phyloP scores from a whole-genome alignment of 352 stramenopile genomes.

The Phytophthora pseudosyringae region DNA sequence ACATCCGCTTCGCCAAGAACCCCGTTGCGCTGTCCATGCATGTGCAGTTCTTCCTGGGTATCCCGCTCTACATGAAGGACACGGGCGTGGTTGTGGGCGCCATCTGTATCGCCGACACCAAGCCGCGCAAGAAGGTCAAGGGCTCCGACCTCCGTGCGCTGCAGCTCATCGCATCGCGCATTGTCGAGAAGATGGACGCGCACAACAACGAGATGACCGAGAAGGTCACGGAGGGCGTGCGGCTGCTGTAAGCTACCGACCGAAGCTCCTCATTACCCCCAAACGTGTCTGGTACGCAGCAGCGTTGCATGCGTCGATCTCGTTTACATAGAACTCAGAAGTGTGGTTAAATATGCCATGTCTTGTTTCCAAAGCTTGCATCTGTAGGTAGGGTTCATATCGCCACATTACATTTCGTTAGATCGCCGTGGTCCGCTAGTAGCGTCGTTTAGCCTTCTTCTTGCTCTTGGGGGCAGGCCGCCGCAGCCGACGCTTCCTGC shows the following conservation, averaged over 20 bases:
- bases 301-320: constrained; percentile 15
- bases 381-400: neutral
- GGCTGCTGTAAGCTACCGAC: constrained; percentile 38
- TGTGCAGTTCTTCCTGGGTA: constrained; percentile 81
- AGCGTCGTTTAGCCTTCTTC: constrained; percentile 43
- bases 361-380: constrained; percentile 26
- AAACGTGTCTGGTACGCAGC: constrained; percentile 18
- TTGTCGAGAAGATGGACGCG: constrained; percentile 78
- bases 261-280: neutral
- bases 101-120: constrained; percentile 74
- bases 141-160: constrained; percentile 72
- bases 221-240: constrained; percentile 39
- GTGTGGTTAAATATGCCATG: constrained; percentile 45
- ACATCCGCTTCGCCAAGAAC: constrained; percentile 83
- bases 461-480: constrained; percentile 31
- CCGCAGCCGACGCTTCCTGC: constrained; percentile 41
- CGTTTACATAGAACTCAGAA: constrained; percentile 39
- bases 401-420: constrained; percentile 10
- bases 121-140: constrained; percentile 66
- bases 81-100: constrained; percentile 70
- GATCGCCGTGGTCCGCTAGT: constrained; percentile 9
- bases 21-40: constrained; percentile 71
- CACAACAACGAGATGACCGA: constrained; percentile 41
- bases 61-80: constrained; percentile 76
- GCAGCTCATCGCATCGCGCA: constrained; percentile 67